Evolutionary conservation across 129 eudicot genomes (phyloP).

Genomic region (Tagetes patula): DNA sequence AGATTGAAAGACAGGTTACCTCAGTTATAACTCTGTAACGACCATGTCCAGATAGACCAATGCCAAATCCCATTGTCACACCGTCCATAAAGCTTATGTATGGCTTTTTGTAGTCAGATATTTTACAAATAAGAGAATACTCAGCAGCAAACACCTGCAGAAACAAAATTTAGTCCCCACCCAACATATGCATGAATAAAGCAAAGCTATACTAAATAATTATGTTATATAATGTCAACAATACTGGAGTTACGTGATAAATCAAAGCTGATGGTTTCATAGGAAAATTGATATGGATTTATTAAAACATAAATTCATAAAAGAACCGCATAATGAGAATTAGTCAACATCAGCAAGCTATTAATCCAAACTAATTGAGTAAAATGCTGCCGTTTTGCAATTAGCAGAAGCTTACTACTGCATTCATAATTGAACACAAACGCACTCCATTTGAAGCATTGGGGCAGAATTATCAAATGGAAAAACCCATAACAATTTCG

Average conservation of each 20-base stretch:
- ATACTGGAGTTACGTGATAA: neutral
- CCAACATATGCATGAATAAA: neutral
- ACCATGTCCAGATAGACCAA: conserved; percentile 98
- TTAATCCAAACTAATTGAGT: neutral
- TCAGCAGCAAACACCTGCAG: conserved; percentile 87
- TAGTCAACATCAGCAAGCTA: neutral
- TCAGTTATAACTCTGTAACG: conserved; percentile 81
- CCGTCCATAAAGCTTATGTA: conserved; percentile 95
- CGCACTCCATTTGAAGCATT: conserved; percentile 13
- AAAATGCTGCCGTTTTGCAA: conserved; percentile 9
- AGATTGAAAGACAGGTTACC: conserved; percentile 42
- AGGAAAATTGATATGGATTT: too few relatives aligned
- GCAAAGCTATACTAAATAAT: conserved; percentile 16
- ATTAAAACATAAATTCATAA: neutral
- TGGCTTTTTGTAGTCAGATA: conserved; percentile 77
- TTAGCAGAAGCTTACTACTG: conserved; percentile 13
- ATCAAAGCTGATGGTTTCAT: neutral
- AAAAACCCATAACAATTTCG: conserved; percentile 7
- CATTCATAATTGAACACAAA: conserved; percentile 7
- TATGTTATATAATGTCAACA: conserved; percentile 6
- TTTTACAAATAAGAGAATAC: conserved; percentile 91
- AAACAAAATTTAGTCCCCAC: conserved; percentile 17
- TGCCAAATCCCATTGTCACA: conserved; percentile 97
- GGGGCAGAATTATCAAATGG: neutral
- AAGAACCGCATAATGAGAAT: neutral